phyloP scores from a whole-genome alignment of 768 basidiomycete species.

The Trametes meyenii region DNA sequence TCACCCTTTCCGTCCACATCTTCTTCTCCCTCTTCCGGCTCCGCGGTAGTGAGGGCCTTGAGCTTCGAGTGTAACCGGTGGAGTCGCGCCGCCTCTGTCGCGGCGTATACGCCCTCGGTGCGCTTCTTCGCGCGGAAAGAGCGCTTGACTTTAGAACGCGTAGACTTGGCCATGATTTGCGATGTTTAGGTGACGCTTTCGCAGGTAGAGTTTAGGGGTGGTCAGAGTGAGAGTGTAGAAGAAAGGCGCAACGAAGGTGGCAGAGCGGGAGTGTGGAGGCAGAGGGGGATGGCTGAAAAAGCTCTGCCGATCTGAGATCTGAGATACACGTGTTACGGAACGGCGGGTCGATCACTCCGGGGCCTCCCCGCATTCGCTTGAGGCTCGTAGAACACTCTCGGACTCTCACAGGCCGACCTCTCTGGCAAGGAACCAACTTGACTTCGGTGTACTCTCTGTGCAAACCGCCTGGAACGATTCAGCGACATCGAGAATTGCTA shows the following conservation, averaged over 20 bases:
- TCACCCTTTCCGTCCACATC: constrained; percentile 32
- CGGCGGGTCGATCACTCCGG: constrained; percentile 15
- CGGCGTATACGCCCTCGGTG: constrained; percentile 73
- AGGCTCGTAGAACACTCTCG: neutral
- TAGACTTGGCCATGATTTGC: constrained; percentile 77
- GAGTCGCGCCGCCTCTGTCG: constrained; percentile 74
- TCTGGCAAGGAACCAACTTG: neutral
- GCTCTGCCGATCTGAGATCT: constrained; percentile 11
- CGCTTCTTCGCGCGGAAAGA: constrained; percentile 78
- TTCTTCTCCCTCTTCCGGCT: constrained; percentile 36
- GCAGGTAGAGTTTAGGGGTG: neutral
- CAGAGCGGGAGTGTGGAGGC: neutral
- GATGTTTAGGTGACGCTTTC: neutral
- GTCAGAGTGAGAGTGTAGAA: neutral
- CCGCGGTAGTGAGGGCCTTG: constrained; percentile 45
- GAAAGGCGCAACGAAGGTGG: neutral
- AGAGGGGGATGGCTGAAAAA: constrained; percentile 12
- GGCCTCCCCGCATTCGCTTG: constrained; percentile 2
- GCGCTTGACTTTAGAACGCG: constrained; percentile 81
- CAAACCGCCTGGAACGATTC: too few species aligned
- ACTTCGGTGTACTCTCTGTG: neutral
- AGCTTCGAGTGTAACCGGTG: constrained; percentile 74
- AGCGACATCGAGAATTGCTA: too few species aligned
- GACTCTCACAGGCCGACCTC: neutral
- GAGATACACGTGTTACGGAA: constrained; percentile 14